phyloP scores from a whole-genome alignment of 2,329 filamentous ascomycete genomes.

The Emydomyces testavorans region DNA sequence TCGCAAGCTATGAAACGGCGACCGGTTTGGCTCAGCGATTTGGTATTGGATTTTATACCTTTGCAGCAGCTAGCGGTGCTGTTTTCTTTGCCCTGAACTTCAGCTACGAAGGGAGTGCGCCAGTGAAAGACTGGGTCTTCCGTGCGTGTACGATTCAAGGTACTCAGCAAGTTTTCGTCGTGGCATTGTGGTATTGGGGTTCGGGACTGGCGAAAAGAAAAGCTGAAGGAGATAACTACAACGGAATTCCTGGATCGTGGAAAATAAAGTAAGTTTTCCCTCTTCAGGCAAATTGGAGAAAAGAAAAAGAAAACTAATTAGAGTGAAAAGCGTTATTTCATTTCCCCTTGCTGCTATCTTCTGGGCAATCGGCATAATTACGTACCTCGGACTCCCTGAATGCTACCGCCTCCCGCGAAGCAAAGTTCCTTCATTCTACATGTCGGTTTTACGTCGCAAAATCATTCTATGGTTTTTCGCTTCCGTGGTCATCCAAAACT shows the following conservation, averaged over 20 bases:
- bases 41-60: slow-evolving; percentile 50
- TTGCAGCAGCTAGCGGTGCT: slow-evolving; percentile 51
- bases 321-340: slow-evolving; percentile 39
- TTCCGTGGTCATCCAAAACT: slow-evolving; percentile 54
- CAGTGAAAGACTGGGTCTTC: slow-evolving; percentile 55
- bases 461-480: slow-evolving; percentile 58
- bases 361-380: slow-evolving; percentile 44
- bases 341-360: slow-evolving; percentile 48
- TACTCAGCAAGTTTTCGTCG: slow-evolving; percentile 54
- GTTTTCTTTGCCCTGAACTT: slow-evolving; percentile 59
- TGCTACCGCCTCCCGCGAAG: slow-evolving; percentile 56
- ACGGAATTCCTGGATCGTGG: slow-evolving; percentile 21
- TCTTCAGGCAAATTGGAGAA: not conserved
- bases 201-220: slow-evolving; percentile 39
- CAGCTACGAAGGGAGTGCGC: slow-evolving; percentile 51
- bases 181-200: slow-evolving; percentile 58
- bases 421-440: slow-evolving; percentile 54
- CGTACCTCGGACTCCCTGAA: slow-evolving; percentile 52
- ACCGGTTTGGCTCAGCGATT: slow-evolving; percentile 49
- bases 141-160: slow-evolving; percentile 56
- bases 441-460: slow-evolving; percentile 49
- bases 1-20: slow-evolving; percentile 29
- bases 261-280: slow-evolving; percentile 31
- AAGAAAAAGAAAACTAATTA: not conserved
- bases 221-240: slow-evolving; percentile 28